Evolutionary conservation across 305 asterid species (phyloP), one percentile per base, ranked within the genome.

Genomic region (Euphrasia arctica): DNA sequence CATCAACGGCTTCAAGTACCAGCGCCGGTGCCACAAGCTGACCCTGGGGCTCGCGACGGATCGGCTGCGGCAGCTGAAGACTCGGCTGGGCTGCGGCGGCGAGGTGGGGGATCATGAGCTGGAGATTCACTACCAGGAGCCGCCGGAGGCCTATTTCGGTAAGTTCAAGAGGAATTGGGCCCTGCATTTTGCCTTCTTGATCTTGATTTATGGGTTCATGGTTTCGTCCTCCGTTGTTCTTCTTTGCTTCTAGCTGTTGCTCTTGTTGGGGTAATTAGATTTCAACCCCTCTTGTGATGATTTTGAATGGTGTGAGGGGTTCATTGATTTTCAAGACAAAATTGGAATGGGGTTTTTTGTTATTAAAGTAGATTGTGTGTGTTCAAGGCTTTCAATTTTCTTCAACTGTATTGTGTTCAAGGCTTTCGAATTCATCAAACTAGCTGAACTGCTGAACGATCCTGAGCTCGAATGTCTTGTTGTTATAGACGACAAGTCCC

Each of bases 91-190:
- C 74, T 74, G 77, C 75, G 80, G 80, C 56, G 85, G 73, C 9
- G 82, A 64, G 72, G 67, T 54, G 45, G 15, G 62, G 74, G 79
- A 50, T 72, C 85, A 83, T 47, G 87, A 83, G 58, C 81, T 84
- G 45, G 92, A 90, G 75, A 82, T 90, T 25, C 85, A 80, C 62
- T 90, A 90, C 61, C 97, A 90, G 75, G 96, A 91, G 66, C 98
- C 98, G 51, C 95, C 90, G 28, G 98, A 91, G 83, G 81, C 80
- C 60, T 91, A 89, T 63, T 86, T 91, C 32, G 98, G 89, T 11
- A 91, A 89, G 83, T 89, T 91, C 28, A 91, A 91, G 85, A 86
- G 98, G 70, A 91, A 91, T 68, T 89, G 92, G 96, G 87, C 89
- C 28, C 49, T 91, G 78, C 87, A 91, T 79, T 91, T 88, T 54